Percentiles rank a stretch among this genome's conserved stretches.
Evolutionary conservation across 2,329 filamentous ascomycete species (phyloP).

Genomic region (Stachybotrys elegans): DNA sequence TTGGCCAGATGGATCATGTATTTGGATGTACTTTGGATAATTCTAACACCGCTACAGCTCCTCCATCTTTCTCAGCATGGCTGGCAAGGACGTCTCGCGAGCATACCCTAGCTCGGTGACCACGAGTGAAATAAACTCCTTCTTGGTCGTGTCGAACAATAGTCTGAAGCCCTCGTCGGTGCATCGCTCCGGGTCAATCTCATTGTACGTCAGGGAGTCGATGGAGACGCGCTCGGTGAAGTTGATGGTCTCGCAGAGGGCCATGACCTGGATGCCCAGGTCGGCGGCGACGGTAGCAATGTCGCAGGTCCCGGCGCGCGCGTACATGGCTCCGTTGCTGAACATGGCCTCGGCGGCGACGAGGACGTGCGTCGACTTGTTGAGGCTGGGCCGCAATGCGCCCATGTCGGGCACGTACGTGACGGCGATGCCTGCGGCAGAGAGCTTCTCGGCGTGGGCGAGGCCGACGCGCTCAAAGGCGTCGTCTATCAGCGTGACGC

Average conservation of each 20-base stretch:
- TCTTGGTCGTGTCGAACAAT: slow-evolving; percentile 88
- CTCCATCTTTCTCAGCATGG: slow-evolving; percentile 52
- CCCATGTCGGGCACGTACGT: slow-evolving; percentile 75
- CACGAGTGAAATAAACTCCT: slow-evolving; percentile 80
- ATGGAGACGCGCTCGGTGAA: slow-evolving; percentile 81
- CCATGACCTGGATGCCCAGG: slow-evolving; percentile 73
- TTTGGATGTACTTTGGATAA: neutral
- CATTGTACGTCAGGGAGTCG: slow-evolving; percentile 91
- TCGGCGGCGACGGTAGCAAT: slow-evolving; percentile 79
- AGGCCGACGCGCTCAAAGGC: slow-evolving; percentile 48
- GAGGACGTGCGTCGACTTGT: slow-evolving; percentile 62
- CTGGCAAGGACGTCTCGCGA: slow-evolving; percentile 78
- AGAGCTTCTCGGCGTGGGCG: slow-evolving; percentile 63
- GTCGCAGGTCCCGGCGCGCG: slow-evolving; percentile 78
- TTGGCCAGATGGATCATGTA: too few species aligned
- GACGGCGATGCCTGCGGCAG: slow-evolving; percentile 65
- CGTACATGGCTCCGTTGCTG: slow-evolving; percentile 88
- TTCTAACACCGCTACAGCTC: slow-evolving; percentile 37
- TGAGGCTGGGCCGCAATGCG: slow-evolving; percentile 69
- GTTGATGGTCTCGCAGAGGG: slow-evolving; percentile 92
- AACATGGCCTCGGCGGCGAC: slow-evolving; percentile 94
- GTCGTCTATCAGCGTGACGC: slow-evolving; percentile 79
- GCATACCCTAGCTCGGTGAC: slow-evolving; percentile 87
- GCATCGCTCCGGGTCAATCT: slow-evolving; percentile 73
- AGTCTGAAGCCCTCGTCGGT: slow-evolving; percentile 52